Evolutionary conservation across 148 eudicot genomes (phyloP).

Genomic region (Cornus suecica): DNA sequence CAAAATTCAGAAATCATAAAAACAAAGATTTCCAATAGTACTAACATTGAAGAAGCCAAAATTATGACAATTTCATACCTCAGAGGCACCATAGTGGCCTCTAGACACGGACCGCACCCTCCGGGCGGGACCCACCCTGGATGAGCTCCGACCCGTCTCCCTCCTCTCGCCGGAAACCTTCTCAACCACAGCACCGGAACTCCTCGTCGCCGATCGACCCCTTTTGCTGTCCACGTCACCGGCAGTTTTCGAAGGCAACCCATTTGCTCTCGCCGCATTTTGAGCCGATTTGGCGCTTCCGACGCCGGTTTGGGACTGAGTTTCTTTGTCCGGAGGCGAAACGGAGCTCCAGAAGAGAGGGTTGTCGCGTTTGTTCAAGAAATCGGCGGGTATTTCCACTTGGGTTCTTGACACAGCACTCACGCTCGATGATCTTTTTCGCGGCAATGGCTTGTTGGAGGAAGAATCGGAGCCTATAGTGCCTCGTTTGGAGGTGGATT

Average conservation of each 20-base stretch:
- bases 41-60: neutral
- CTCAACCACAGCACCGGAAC: conserved; percentile 12
- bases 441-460: conserved; percentile 22
- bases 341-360: conserved; percentile 56
- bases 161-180: conserved; percentile 21
- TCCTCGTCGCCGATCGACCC: conserved; percentile 62
- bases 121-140: conserved; percentile 34
- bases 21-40: neutral
- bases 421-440: conserved; percentile 57
- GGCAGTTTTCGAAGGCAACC: conserved; percentile 11
- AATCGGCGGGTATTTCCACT: conserved; percentile 38
- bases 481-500: conserved; percentile 47
- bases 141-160: conserved; percentile 46
- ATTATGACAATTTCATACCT: conserved; percentile 30
- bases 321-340: conserved; percentile 30
- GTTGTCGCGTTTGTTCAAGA: conserved; percentile 58
- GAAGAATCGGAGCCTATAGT: conserved; percentile 10
- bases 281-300: neutral
- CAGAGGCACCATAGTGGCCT: conserved; percentile 33
- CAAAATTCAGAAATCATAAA: neutral
- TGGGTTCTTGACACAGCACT: conserved; percentile 41
- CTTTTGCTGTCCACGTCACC: conserved; percentile 23
- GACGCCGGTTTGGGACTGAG: neutral
- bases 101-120: conserved; percentile 36
- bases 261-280: neutral